Percentiles rank a stretch among this genome's conserved stretches.
phyloP scores from a whole-genome alignment of 1,284 basidiomycete genomes.

The Leccinum fuscescens region DNA sequence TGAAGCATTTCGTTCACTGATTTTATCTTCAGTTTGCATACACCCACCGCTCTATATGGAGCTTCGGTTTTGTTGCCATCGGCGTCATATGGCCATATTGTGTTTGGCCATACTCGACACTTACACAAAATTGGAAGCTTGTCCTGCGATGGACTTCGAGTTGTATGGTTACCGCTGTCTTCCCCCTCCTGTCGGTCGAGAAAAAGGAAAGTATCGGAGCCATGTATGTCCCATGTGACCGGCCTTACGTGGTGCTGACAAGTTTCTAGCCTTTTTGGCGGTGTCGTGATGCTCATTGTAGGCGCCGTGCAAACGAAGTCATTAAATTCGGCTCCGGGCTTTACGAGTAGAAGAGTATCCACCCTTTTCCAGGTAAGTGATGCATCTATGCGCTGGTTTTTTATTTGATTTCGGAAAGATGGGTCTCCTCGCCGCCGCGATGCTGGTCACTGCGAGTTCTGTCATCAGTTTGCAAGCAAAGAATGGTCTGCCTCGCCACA shows the following conservation, averaged over 20 bases:
- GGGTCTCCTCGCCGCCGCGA: constrained; percentile 45
- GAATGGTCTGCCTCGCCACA: constrained; percentile 60
- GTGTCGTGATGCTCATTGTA: constrained; percentile 26
- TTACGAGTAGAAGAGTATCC: constrained; percentile 7
- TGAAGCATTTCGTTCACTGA: neutral
- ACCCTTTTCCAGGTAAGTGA: constrained; percentile 40
- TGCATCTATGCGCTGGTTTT: neutral
- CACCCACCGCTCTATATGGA: constrained; percentile 72
- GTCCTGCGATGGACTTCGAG: constrained; percentile 48
- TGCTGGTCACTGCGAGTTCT: constrained; percentile 58
- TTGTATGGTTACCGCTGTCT: constrained; percentile 60
- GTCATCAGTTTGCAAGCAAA: constrained; percentile 62
- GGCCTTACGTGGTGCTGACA: constrained; percentile 13
- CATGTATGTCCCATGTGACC: constrained; percentile 48
- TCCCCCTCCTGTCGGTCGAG: constrained; percentile 73
- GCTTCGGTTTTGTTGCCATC: constrained; percentile 61
- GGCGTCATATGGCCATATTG: constrained; percentile 68
- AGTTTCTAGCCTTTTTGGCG: constrained; percentile 30
- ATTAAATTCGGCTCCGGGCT: neutral
- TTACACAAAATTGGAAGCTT: constrained; percentile 32
- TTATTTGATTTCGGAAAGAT: constrained; percentile 21
- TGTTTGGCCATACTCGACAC: constrained; percentile 42
- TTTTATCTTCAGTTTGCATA: constrained; percentile 56
- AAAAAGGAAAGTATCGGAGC: constrained; percentile 63
- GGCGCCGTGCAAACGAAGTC: constrained; percentile 18